Percentiles rank a stretch among this genome's conserved stretches.
Evolutionary conservation across 345 rosid genomes (phyloP).

Genomic region (Aquilaria sinensis): DNA sequence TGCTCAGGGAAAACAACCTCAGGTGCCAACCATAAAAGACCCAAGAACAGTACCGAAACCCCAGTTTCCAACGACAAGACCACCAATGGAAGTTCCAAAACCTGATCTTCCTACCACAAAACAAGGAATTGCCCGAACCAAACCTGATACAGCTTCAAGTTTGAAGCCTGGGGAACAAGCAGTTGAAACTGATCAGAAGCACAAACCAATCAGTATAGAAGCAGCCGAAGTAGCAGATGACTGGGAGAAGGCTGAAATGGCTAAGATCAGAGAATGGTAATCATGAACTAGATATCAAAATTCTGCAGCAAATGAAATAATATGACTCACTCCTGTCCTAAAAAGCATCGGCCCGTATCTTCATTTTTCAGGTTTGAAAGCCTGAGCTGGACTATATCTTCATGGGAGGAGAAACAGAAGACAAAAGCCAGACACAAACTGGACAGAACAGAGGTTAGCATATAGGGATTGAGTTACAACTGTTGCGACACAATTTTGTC

Average conservation of each 20-base stretch:
- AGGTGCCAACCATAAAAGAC: slow-evolving; percentile 8
- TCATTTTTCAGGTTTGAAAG: slow-evolving; percentile 43
- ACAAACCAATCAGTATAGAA: slow-evolving; percentile 14
- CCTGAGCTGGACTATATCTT: slow-evolving; percentile 30
- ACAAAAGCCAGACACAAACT: slow-evolving; percentile 42
- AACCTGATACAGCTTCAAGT: slow-evolving; percentile 8
- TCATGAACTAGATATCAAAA: neutral
- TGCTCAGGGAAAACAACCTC: too few species aligned
- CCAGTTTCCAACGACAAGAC: slow-evolving; percentile 1
- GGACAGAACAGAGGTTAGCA: slow-evolving; percentile 53
- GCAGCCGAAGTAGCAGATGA: slow-evolving; percentile 32
- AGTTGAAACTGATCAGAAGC: slow-evolving; percentile 9
- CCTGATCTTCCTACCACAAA: slow-evolving; percentile 13
- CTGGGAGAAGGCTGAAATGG: slow-evolving; percentile 57
- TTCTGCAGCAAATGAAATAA: neutral
- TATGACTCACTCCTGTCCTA: neutral
- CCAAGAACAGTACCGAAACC: slow-evolving; percentile 7
- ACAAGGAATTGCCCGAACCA: slow-evolving; percentile 6
- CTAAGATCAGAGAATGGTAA: slow-evolving; percentile 44
- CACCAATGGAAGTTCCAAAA: slow-evolving; percentile 3
- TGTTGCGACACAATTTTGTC: too few species aligned
- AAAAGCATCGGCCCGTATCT: neutral
- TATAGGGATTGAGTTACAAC: neutral
- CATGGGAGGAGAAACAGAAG: slow-evolving; percentile 60
- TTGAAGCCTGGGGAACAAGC: slow-evolving; percentile 14